phyloP scores from a whole-genome alignment of 495 filamentous ascomycete genomes.

The Tuber calosporum region DNA sequence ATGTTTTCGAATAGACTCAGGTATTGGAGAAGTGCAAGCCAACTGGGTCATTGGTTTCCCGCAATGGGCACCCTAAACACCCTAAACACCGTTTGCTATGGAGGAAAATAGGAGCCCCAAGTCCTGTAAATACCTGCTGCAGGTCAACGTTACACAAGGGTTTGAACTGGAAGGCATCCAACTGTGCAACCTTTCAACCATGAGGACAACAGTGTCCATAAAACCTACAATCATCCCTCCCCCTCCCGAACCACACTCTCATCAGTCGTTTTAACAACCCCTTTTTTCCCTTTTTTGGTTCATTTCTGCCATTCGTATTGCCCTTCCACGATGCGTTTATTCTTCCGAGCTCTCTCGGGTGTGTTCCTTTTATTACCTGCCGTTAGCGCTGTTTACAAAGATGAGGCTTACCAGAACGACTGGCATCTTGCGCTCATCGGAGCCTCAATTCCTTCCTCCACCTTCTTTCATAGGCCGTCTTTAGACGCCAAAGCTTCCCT shows the following conservation, averaged over 20 bases:
- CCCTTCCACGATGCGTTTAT: background rate
- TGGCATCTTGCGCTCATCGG: slow-evolving; percentile 89
- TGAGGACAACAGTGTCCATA: background rate
- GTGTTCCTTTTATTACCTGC: slow-evolving; percentile 14
- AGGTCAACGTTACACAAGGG: background rate
- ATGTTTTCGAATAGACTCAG: background rate
- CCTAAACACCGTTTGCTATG: background rate
- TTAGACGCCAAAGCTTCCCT: slow-evolving; percentile 74
- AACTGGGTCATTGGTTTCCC: background rate
- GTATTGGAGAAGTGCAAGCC: background rate
- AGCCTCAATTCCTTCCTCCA: slow-evolving; percentile 67
- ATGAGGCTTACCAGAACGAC: slow-evolving; percentile 87
- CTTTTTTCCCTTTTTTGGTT: background rate
- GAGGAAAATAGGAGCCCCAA: background rate
- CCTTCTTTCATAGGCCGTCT: slow-evolving; percentile 88
- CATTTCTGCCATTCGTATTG: background rate
- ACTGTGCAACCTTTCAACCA: background rate
- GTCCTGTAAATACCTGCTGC: background rate
- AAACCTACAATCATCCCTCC: background rate
- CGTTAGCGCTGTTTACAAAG: slow-evolving; percentile 65
- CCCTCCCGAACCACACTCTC: background rate
- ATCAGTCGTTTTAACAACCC: background rate
- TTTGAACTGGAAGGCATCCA: background rate
- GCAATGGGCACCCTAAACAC: background rate
- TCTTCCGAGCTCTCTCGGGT: background rate